phyloP scores from a whole-genome alignment of 2,329 filamentous ascomycete species.

The Ophiostoma ips region DNA sequence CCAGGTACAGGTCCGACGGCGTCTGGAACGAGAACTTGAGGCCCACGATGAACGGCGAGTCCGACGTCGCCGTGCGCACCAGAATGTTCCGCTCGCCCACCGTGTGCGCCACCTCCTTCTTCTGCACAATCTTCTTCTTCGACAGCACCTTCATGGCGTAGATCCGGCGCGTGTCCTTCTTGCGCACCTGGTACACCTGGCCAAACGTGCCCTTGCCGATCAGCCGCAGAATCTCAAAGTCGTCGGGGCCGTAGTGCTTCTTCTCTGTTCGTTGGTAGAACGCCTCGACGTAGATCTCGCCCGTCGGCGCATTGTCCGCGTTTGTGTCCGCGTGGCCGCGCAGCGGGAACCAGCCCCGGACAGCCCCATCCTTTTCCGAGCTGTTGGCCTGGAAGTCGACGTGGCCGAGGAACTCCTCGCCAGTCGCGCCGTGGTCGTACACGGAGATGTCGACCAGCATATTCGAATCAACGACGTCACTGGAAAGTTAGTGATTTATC shows the following conservation, averaged over 20 bases:
- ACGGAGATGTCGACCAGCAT: conserved; percentile 86
- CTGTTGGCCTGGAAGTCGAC: conserved; percentile 62
- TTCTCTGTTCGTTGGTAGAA: conserved; percentile 77
- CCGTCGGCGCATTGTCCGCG: conserved; percentile 60
- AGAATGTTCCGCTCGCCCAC: conserved; percentile 95
- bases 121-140: conserved; percentile 99
- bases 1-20: conserved; percentile 89
- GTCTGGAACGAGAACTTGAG: conserved; percentile 99
- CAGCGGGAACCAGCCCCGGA: conserved; percentile 77
- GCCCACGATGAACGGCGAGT: conserved; percentile 95
- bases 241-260: conserved; percentile 83
- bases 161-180: conserved; percentile 89
- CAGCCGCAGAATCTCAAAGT: conserved; percentile 90
- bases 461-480: conserved; percentile 85
- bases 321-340: conserved; percentile 59
- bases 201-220: conserved; percentile 98
- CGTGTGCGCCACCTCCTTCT: conserved; percentile 97
- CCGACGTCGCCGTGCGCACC: conserved; percentile 85
- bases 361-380: conserved; percentile 50
- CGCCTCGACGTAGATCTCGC: conserved; percentile 80
- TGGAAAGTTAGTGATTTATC: conserved; percentile 24
- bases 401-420: conserved; percentile 85
- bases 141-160: conserved; percentile 99
- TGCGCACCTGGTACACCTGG: conserved; percentile 95
- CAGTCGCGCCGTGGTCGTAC: conserved; percentile 60